Percentiles rank a stretch among this genome's conserved stretches.
These are phyloP conservation scores for Geranomyces variabilis DNA, from an alignment of 192 early-diverging fungal genomes.

Conservation along the genomic window DNA sequence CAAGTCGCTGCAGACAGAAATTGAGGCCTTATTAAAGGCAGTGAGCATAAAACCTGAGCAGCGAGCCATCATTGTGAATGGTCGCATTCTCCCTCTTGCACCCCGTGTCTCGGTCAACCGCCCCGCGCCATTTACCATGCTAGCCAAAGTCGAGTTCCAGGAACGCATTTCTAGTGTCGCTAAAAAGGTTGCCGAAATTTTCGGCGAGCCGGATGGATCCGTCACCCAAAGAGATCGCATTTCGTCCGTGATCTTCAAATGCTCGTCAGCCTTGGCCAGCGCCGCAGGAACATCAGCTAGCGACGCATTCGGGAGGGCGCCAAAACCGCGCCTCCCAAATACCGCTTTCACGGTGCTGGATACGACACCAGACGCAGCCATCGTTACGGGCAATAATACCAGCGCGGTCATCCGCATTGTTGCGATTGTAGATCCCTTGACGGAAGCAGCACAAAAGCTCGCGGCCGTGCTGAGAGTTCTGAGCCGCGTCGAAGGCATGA, in stretches of 20 bases:
- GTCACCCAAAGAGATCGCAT: background rate
- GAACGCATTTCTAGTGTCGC: slow-evolving; percentile 37
- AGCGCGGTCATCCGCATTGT: slow-evolving; percentile 22
- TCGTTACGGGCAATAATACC: background rate
- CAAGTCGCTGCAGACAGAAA: background rate
- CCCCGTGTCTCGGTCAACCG: slow-evolving; percentile 17
- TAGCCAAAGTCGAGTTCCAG: slow-evolving; percentile 61
- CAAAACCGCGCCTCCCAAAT: background rate
- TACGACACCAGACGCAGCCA: background rate
- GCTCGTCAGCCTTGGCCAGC: slow-evolving; percentile 1
- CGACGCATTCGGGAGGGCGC: background rate
- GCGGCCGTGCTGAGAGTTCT: slow-evolving; percentile 72
- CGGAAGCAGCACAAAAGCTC: slow-evolving; percentile 79
- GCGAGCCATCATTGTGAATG: slow-evolving; percentile 45
- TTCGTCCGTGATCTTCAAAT: slow-evolving; percentile 3
- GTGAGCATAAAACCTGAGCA: slow-evolving; percentile 31
- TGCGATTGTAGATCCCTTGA: slow-evolving; percentile 78
- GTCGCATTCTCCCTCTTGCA: slow-evolving; percentile 22
- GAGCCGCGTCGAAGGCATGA: slow-evolving; percentile 62
- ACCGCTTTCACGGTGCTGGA: slow-evolving; percentile 1
- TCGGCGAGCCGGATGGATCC: background rate
- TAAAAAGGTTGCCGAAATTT: slow-evolving; percentile 24
- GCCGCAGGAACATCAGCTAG: background rate
- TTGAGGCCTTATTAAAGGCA: background rate
- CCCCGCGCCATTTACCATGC: slow-evolving; percentile 35